Evolutionary conservation across 2,329 filamentous ascomycete species (phyloP).

Genomic region (Neonectria sp.): DNA sequence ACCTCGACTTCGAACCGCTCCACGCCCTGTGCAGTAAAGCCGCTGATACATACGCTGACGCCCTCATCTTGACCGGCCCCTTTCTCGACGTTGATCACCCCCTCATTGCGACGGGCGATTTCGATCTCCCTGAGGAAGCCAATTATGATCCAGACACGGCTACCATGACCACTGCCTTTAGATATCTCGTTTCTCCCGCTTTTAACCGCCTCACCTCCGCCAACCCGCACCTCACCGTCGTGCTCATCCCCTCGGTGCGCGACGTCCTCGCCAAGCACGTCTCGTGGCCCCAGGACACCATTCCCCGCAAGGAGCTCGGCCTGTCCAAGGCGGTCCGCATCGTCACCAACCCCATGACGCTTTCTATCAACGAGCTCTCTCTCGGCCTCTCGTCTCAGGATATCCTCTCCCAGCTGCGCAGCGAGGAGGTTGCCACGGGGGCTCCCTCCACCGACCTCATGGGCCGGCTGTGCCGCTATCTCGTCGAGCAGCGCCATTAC

Average conservation of each 20-base stretch:
- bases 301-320: constrained; percentile 80
- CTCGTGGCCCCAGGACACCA: constrained; percentile 80
- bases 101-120: constrained; percentile 84
- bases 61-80: constrained; percentile 85
- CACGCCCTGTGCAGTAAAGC: constrained; percentile 86
- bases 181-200: constrained; percentile 81
- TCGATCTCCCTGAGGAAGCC: constrained; percentile 79
- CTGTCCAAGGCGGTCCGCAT: constrained; percentile 83
- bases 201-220: constrained; percentile 78
- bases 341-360: constrained; percentile 91
- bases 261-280: constrained; percentile 88
- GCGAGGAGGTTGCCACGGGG: constrained; percentile 71
- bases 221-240: constrained; percentile 84
- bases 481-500: constrained; percentile 93
- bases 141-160: constrained; percentile 81
- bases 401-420: constrained; percentile 84
- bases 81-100: constrained; percentile 96
- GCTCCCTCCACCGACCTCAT: constrained; percentile 67
- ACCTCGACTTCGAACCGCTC: constrained; percentile 90
- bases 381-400: constrained; percentile 89
- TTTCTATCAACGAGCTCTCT: constrained; percentile 89
- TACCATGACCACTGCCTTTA: constrained; percentile 88
- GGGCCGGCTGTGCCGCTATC: constrained; percentile 79
- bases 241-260: constrained; percentile 87
- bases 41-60: constrained; percentile 81